Conservation (phyloP, 495 filamentous ascomycete genomes). For the Trypethelium eluteriae region DNA sequence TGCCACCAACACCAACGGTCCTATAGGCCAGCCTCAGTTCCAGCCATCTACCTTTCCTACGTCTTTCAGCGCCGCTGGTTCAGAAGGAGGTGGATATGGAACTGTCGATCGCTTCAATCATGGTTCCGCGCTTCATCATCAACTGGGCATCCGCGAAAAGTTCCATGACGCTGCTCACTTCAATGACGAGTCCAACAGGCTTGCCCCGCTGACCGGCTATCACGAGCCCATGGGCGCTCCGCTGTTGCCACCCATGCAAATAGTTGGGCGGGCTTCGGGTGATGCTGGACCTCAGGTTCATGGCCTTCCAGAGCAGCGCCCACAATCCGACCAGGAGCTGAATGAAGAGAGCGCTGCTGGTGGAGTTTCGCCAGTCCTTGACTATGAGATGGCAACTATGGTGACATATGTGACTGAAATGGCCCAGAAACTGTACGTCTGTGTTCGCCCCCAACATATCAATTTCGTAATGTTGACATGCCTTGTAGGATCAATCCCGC, state of each 20-base stretch:
- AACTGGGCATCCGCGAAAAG: not conserved
- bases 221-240: conserved; percentile 36
- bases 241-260: conserved; percentile 27
- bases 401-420: conserved; percentile 95
- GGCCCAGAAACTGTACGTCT: conserved; percentile 69
- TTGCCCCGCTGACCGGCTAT: conserved; percentile 29
- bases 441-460: too few species aligned
- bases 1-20: conserved; percentile 2
- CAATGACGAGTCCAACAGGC: conserved; percentile 29
- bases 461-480: conserved; percentile 55
- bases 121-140: not conserved
- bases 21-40: not conserved
- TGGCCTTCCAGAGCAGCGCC: conserved; percentile 17
- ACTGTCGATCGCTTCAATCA: not conserved
- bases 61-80: not conserved
- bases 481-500: conserved; percentile 68
- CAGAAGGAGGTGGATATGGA: not conserved
- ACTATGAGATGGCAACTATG: conserved; percentile 99
- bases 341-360: conserved; percentile 47
- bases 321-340: conserved; percentile 16
- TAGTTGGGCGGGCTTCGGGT: conserved; percentile 25
- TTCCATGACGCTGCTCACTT: not conserved
- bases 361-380: conserved; percentile 89
- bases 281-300: conserved; percentile 26
- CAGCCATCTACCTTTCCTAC: not conserved